Evolutionary conservation across 2,329 filamentous ascomycete genomes (phyloP).

Genomic region (Biscogniauxia mediterranea): DNA sequence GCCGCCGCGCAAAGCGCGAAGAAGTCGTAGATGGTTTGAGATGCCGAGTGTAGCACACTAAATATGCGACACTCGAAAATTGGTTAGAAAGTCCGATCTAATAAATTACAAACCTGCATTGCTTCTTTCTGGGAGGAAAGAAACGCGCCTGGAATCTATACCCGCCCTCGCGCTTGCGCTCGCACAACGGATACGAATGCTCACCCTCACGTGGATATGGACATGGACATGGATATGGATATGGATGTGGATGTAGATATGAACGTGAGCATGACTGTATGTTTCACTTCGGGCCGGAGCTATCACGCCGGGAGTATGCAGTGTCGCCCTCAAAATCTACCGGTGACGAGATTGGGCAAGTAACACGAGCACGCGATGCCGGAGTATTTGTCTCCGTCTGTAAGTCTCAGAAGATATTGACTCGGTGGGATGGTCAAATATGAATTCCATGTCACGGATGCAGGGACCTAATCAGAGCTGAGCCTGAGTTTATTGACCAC

Average conservation of each 20-base stretch:
- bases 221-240: conserved; percentile 9
- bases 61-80: background rate
- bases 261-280: conserved; percentile 1
- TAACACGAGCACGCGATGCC: conserved; percentile 4
- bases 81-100: background rate
- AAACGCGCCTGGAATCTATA: conserved; percentile 15
- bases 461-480: background rate
- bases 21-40: background rate
- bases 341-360: background rate
- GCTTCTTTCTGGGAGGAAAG: background rate
- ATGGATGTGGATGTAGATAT: background rate
- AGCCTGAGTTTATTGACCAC: background rate
- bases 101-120: background rate
- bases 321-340: conserved; percentile 8
- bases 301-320: conserved; percentile 13
- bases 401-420: conserved; percentile 1
- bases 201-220: conserved; percentile 7
- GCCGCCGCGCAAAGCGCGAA: background rate
- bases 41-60: background rate
- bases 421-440: background rate
- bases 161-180: too few relatives aligned
- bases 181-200: conserved; percentile 1
- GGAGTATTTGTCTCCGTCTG: conserved; percentile 5
- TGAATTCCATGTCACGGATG: background rate
- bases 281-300: conserved; percentile 9